Evolutionary conservation across 2,329 filamentous ascomycete species (phyloP).

Genomic region (Pseudocercospora fijiensis): DNA sequence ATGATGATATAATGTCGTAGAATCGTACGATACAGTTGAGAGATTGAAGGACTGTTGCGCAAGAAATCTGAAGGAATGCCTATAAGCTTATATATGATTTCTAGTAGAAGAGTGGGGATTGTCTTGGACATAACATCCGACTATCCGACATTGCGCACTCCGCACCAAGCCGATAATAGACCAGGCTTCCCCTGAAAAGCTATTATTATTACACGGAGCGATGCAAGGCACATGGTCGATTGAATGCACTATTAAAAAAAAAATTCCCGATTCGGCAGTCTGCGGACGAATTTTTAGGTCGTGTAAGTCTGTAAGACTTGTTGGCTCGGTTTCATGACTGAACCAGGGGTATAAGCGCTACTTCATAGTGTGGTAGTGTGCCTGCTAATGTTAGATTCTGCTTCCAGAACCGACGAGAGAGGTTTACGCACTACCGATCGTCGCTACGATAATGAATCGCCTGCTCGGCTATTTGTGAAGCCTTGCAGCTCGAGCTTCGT

Average conservation of each 20-base stretch:
- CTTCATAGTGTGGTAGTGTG: background rate
- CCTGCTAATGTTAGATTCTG: background rate
- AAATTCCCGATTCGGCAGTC: background rate
- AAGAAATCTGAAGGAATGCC: background rate
- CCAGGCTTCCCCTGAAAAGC: background rate
- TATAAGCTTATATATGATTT: background rate
- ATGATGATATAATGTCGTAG: background rate
- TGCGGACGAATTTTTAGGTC: background rate
- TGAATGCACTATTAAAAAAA: background rate
- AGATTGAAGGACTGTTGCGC: background rate
- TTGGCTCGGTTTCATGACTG: background rate
- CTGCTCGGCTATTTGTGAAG: constrained; percentile 8
- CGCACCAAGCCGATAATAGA: background rate
- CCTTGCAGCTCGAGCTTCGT: constrained; percentile 15
- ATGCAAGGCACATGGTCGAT: background rate
- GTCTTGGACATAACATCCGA: background rate
- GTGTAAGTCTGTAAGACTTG: background rate
- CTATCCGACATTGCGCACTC: background rate
- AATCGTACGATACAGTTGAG: background rate
- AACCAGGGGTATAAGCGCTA: background rate
- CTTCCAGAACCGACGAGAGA: background rate
- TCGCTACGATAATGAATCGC: background rate
- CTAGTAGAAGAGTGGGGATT: background rate
- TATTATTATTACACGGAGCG: background rate
- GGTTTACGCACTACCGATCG: background rate